phyloP scores from a whole-genome alignment of 257 asterid genomes.

The Primulina huaijiensis region DNA sequence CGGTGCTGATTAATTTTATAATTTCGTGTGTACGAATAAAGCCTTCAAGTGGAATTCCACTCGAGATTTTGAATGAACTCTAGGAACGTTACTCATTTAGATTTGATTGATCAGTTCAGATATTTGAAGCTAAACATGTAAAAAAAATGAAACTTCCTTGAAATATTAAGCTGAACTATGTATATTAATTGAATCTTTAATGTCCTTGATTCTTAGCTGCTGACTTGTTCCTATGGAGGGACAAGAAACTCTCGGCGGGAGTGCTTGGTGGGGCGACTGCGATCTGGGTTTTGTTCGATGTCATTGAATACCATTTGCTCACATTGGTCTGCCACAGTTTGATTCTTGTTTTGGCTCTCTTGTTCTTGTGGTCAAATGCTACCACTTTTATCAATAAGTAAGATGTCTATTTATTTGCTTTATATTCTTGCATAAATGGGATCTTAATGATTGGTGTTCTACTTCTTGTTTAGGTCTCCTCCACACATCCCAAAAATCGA shows the following conservation, averaged over 20 bases:
- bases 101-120: not conserved
- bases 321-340: slow-evolving; percentile 57
- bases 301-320: slow-evolving; percentile 67
- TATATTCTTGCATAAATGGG: not conserved
- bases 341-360: slow-evolving; percentile 51
- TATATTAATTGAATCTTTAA: not conserved
- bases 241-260: slow-evolving; percentile 77
- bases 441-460: not conserved
- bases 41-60: not conserved
- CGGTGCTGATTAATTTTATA: not conserved
- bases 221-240: slow-evolving; percentile 82
- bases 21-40: not conserved
- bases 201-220: slow-evolving; percentile 53
- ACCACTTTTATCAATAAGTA: slow-evolving; percentile 71
- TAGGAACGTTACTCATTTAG: not conserved
- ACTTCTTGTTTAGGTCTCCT: slow-evolving; percentile 42
- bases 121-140: not conserved
- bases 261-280: slow-evolving; percentile 76
- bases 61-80: not conserved
- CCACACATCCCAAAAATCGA: slow-evolving; percentile 66
- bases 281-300: slow-evolving; percentile 75
- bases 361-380: slow-evolving; percentile 73
- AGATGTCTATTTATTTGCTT: slow-evolving; percentile 14
- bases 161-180: not conserved
- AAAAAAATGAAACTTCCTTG: not conserved